Evolutionary conservation across 495 filamentous ascomycete species (phyloP), one percentile per base, ranked within the genome.

Genomic region (Amphirosellinia nigrospora): DNA sequence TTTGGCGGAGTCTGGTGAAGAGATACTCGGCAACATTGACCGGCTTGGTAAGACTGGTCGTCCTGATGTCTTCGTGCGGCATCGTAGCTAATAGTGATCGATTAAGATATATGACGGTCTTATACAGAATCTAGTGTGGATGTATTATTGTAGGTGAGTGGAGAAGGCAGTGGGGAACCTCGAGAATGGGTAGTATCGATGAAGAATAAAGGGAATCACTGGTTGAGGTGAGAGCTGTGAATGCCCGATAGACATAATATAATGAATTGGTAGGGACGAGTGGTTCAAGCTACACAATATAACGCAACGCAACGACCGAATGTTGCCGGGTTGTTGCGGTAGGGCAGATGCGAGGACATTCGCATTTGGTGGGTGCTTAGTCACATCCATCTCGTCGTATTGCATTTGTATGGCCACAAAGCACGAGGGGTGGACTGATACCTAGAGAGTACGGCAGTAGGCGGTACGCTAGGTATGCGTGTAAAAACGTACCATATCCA

Each of bases 1-100:
- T 82, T 72, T 94, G 88, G 61, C 85, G 80, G 9, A 94, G 84
- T 16, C 92, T 83, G 15, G 83, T 88, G 76, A 92, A 93, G 71
- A 94, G 86, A 72, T 94, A 94, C 56, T 86, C 83, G 46, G 83
- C 83, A 43, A 87, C 84, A 34, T 82, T 72, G 6, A 86, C 74
- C 65, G 85, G 85, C 72, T 83, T 79, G 67, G 75, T 77, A 39
- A 86, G 79, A 60, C 72, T 75, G 46, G 76, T 72, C 23, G 77
- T 79, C 56, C 78, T 66, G 68, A 82, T 80, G 56, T 81, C 78
- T 36, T 59, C 50, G 32, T 48, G 59, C 32, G 73, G 28, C 77
- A 79, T 82, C 28, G 3, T 71, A 34, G 38, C 26, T 41, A 8
- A 2, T 15, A 48, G 36, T n/a, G 53, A 13, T 52, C 28, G 2